Evolutionary conservation across 2,329 filamentous ascomycete genomes (phyloP), one percentile per base, ranked within the genome.

Genomic region (Pestalotiopsis sp.): DNA sequence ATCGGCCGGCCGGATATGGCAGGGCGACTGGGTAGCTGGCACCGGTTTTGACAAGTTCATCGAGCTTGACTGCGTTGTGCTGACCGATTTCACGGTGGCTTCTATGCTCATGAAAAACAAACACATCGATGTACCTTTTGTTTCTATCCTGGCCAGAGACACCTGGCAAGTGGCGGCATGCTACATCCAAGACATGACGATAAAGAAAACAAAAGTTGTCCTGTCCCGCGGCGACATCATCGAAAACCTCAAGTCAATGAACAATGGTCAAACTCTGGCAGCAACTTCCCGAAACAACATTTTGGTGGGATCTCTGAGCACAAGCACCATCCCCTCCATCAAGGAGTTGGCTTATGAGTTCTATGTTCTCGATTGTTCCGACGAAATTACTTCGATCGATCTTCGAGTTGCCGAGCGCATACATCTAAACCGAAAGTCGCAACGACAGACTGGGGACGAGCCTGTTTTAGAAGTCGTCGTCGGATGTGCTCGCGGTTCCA

Each of bases 401-500:
- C 77, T 92, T 65, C 86, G 88, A 71, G 80, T 81, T 41, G 71
- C 73, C 6, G 70, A 74, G 17, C 77, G 77, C 62, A 66, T 79
- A 36, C 77, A 78, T 64, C 68, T 83, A 71, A 74, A 77, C 69
- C 49, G 77, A 71, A 75, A 77, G 71, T 68, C 70, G 71, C 75
- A 73, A 77, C 71, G 31, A 65, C 79, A 68, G 74, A 71, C 52
- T 49, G 76, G 72, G 13, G 71, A 73, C 70, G 74, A 71, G 70
- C 75, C 72, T 3, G 80, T 87, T 11, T 79, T 96, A n/a, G 92
- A 97, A 75, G 79, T 99, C 31, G 91, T 91, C 3, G 82, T 97
- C 66, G 96, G 96, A 66, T 91, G 93, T 71, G 87, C 88, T 4
- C 88, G 90, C 64, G 96, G 96, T 72, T 87, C 88, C 27, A 92